Conservation (phyloP, 2,329 filamentous ascomycete genomes). For the Ilyonectria sp. region DNA sequence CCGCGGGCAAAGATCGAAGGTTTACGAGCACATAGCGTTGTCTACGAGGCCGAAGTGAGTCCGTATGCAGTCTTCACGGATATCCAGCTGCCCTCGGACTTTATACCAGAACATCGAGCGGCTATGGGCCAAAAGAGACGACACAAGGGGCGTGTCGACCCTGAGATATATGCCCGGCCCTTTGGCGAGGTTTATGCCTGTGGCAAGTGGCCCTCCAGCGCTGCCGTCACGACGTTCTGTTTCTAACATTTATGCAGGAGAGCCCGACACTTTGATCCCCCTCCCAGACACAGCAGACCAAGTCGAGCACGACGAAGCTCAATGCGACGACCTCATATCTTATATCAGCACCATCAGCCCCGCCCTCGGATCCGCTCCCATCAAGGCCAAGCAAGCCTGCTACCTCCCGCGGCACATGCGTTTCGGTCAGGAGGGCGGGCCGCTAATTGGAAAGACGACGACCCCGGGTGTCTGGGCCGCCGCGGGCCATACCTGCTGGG, state of each 20-base stretch:
- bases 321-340: constrained; percentile 89
- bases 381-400: constrained; percentile 88
- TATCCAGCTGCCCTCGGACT: constrained; percentile 80
- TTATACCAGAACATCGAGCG: constrained; percentile 66
- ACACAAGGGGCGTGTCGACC: constrained; percentile 78
- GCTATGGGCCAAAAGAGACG: constrained; percentile 65
- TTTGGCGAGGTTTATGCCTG: constrained; percentile 94
- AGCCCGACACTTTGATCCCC: constrained; percentile 82
- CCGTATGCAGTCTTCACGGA: constrained; percentile 90
- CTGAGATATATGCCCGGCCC: constrained; percentile 94
- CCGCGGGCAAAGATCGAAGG: constrained; percentile 72
- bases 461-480: constrained; percentile 85
- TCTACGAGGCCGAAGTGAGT: constrained; percentile 75
- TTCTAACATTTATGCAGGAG: constrained; percentile 60
- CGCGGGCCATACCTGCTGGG: constrained; percentile 96
- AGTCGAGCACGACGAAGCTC: constrained; percentile 80
- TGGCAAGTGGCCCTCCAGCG: constrained; percentile 62
- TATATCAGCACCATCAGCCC: constrained; percentile 79
- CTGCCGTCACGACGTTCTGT: background rate
- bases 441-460: constrained; percentile 83
- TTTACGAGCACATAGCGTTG: constrained; percentile 75
- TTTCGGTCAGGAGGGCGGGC: constrained; percentile 73
- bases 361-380: constrained; percentile 76
- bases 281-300: constrained; percentile 83
- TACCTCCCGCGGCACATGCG: constrained; percentile 86